Evolutionary conservation across 2,329 filamentous ascomycete genomes (phyloP).

Genomic region (Penicillium freii): DNA sequence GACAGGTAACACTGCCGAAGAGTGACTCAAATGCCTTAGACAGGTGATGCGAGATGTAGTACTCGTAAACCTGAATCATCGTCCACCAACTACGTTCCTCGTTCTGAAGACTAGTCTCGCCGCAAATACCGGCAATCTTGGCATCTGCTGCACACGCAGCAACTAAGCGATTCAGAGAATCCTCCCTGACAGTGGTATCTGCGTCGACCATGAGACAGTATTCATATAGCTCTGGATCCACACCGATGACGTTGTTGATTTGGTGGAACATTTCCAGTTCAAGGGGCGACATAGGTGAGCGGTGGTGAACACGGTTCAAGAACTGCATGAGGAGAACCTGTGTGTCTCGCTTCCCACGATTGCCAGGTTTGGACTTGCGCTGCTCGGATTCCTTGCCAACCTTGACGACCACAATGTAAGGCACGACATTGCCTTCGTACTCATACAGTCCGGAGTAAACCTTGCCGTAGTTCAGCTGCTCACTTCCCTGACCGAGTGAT

Average conservation of each 20-base stretch:
- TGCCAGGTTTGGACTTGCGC: constrained; percentile 85
- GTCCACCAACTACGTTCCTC: constrained; percentile 97
- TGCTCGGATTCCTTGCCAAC: constrained; percentile 96
- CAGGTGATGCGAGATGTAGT: constrained; percentile 97
- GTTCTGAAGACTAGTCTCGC: constrained; percentile 93
- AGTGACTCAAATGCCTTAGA: constrained; percentile 96
- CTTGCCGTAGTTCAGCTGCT: constrained; percentile 97
- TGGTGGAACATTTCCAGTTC: constrained; percentile 99
- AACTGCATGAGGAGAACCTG: constrained; percentile 96
- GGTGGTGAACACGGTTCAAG: constrained; percentile 95
- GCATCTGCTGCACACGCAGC: constrained; percentile 90
- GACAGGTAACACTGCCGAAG: constrained; percentile 96
- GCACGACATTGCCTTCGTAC: constrained; percentile 94
- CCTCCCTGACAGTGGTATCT: constrained; percentile 89
- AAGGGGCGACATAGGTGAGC: constrained; percentile 88
- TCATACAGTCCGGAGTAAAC: constrained; percentile 98
- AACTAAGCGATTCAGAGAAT: constrained; percentile 88
- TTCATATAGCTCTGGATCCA: constrained; percentile 95
- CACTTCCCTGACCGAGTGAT: constrained; percentile 80
- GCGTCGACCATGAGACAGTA: constrained; percentile 97
- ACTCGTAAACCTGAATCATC: constrained; percentile 99
- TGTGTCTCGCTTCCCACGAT: constrained; percentile 97
- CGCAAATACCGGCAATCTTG: constrained; percentile 96
- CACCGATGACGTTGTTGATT: constrained; percentile 98
- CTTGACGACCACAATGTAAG: constrained; percentile 94